Base-by-base conservation (phyloP, 441 rosid species). In the Mallotus repandus region DNA sequence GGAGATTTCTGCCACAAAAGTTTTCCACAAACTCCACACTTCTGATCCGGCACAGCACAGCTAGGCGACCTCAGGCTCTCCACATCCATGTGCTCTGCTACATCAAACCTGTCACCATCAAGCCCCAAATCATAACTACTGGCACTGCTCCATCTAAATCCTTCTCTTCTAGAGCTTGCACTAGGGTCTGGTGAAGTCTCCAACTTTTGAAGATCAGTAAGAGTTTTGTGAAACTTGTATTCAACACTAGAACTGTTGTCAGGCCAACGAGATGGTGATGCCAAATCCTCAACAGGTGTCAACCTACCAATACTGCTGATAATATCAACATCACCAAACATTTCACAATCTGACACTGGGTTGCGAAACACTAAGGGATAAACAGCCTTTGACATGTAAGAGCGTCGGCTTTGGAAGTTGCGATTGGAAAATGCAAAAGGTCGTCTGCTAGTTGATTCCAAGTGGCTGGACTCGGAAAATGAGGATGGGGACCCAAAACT, bases 1-100 rank as follows among this genome's bases (percentile, higher is more conserved):
- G 97, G 97, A 11, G 98, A 94, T 76, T 81, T 94, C 74, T 92
- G 97, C 72, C 82, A 84, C 72, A 94, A 60, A 35, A 84, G 82
- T 60, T 88, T 94, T 53, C 85, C 84, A 73, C 98, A 94, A 74
- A 91, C 81, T 53, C 92, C 93, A 61, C 98, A 94, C 78, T 86
- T 94, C n/a, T 87, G 85, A 56, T 83, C 82, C 8, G 72, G 57
- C 58, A 35, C 63, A 60, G 74, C 73, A 32, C 71, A 78, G 19
- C 60, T 21, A 52, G 87, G 88, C 38, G 79, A 78, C 71, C 77
- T 81, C 56, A 72, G 72, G 77, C 70, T 85, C 76, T 81, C 92
- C 38, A 68, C 41, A 62, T 81, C 90, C 46, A 73, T 32, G 69
- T 76, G 75, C 75, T 86, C 94, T 64, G 57, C 79, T 72, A 83